Percentiles rank a stretch among this genome's conserved stretches.
Conservation (phyloP, 2,329 filamentous ascomycete genomes). For the Aspergillus calidoustus region DNA sequence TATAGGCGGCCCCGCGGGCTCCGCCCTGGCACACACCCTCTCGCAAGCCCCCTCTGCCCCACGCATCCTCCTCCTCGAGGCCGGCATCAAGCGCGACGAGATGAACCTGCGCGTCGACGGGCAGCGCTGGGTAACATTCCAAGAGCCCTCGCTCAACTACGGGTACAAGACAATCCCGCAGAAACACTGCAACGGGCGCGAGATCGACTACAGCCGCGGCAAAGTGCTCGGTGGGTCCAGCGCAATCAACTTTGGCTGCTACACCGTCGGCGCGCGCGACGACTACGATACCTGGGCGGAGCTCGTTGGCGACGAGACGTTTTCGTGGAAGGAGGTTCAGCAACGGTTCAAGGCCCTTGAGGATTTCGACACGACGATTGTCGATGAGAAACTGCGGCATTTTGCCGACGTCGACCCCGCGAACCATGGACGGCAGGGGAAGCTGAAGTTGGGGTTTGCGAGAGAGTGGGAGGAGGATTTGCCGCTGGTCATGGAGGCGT, state of each 20-base stretch:
- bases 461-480: conserved; percentile 57
- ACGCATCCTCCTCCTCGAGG: conserved; percentile 64
- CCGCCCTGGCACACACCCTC: conserved; percentile 59
- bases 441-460: conserved; percentile 55
- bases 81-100: conserved; percentile 58
- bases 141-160: conserved; percentile 57
- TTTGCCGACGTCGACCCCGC: conserved; percentile 52
- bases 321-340: conserved; percentile 59
- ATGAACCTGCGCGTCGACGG: conserved; percentile 54
- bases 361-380: conserved; percentile 53
- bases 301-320: conserved; percentile 60
- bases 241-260: conserved; percentile 62
- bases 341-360: conserved; percentile 59
- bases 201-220: conserved; percentile 57
- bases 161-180: conserved; percentile 58
- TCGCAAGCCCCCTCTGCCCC: conserved; percentile 54
- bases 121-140: conserved; percentile 60
- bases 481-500: conserved; percentile 50
- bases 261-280: conserved; percentile 59
- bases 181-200: conserved; percentile 47
- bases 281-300: conserved; percentile 68
- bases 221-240: conserved; percentile 57
- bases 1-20: conserved; percentile 64
- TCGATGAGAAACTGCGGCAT: conserved; percentile 45
- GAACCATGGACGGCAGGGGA: conserved; percentile 57